Base-by-base conservation (phyloP, 148 eudicot species). In the Vaccinium vitisidaea region DNA sequence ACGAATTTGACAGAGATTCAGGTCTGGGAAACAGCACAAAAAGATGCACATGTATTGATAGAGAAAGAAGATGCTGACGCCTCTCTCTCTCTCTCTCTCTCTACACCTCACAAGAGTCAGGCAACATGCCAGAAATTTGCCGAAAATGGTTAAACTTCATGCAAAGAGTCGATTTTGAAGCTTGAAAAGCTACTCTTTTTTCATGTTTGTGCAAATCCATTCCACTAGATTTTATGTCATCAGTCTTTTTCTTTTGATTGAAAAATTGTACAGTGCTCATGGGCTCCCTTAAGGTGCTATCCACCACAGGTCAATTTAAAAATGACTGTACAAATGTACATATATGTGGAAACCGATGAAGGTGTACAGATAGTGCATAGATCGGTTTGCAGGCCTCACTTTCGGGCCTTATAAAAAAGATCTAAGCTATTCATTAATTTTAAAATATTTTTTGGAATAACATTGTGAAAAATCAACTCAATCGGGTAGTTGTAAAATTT, bases 151-250 rank as follows among this genome's bases (percentile, higher is more conserved):
- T 53, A 54, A 79, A 55, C 53, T 56, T 30, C 81, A 54, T 8
- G 61, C 27, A 19, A 79, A 79, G 63, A 79, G 48, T 54, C 2
- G 43, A 78, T 63, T 53, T 78, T 8, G 46, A 78, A 53, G 54
- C 81, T 79, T 54, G 65, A 30, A 79, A 79, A 79, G 4, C 63
- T 79, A 54, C 48, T 54, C 18, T 8, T 53, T 79, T 79, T 79
- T 32, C 65, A 16, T 79, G 81, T 46, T 48, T 75, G 8, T 3
- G 15, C 19, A 46, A 43, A 43, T 43, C 46, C 46, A 43, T 5
- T 75, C 46, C 79, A 21, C 2, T 43, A 75, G 59, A 55, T 55
- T 13, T 55, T 59, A 67, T 67, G 25, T 25, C 2, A 23, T 67
- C n/a, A n/a, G 10, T 25, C 3, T 67, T 67, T n/a, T 6, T 9